Evolutionary conservation across 2,329 filamentous ascomycete genomes (phyloP), one percentile per base, ranked within the genome.

Genomic region (Pseudohalonectria lignicola): DNA sequence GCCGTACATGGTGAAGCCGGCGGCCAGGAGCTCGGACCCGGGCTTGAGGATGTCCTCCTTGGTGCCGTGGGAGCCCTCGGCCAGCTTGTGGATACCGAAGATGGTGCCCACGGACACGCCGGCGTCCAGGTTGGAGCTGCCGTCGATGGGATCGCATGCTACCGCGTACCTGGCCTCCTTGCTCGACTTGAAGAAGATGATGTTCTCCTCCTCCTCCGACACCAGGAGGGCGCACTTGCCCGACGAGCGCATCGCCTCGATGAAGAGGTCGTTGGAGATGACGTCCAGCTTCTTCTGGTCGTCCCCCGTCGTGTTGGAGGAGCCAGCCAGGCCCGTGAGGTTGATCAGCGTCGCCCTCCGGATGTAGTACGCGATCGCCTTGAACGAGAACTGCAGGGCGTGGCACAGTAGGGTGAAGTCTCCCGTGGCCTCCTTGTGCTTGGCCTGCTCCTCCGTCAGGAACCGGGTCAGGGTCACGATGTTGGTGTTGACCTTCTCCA

Each of bases 1-100:
- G 55, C 92, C 92, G 65, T 98, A 98, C 92, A 98, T 98, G 63
- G 92, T 98, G 74, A 98, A 98, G n/a, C 92, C 92, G 17, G 86
- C 81, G 26, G 92, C 90, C 16, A 96, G 76, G 48, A 96, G 76
- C 63, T 95, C 88, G 2, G 84, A 90, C 40, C 92, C 92, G 1
- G 92, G 84, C 61, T 79, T 80, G 43, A 96, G 74, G 43, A 98
- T 75, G 59, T 96, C 88, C 54, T 93, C 86, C 50, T 83, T 81
- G 42, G 74, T 81, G 47, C 83, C 84, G 42, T 66, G 70, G 12
- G 82, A 79, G 46, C 74, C 79, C 12, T 93, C 86, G 42, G 80
- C 75, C 17, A 96, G 77, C 68, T 88, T 87, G 74, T 92, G 92
- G 52, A 98, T 77, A 47, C 78, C 88, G 57, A 96, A 96, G 62